These are phyloP conservation scores for Triticum timopheevii DNA, from an alignment of 176 grass and related monocot genomes.

Conservation along the genomic window DNA sequence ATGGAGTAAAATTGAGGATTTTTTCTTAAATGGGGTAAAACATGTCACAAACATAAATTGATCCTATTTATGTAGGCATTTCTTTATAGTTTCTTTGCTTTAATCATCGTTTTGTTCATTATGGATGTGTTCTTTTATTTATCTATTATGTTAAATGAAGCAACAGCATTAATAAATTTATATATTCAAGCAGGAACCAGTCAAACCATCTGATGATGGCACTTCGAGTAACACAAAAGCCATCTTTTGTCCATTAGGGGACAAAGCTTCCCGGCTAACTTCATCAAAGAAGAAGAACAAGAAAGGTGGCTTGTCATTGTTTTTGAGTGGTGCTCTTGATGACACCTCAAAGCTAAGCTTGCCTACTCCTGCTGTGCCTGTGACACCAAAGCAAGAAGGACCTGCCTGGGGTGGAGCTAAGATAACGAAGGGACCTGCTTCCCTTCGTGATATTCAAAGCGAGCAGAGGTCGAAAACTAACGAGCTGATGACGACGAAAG, in stretches of 20 bases:
- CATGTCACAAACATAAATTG: too few relatives aligned
- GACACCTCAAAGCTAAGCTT: conserved; percentile 61
- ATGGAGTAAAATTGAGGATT: too few relatives aligned
- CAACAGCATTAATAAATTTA: conserved; percentile 25
- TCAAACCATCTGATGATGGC: conserved; percentile 40
- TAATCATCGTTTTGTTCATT: conserved; percentile 7
- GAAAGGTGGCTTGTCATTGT: conserved; percentile 92
- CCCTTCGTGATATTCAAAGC: conserved; percentile 88
- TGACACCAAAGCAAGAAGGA: conserved; percentile 69
- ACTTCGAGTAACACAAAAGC: conserved; percentile 38
- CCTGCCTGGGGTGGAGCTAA: conserved; percentile 94
- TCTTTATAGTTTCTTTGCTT: not conserved
- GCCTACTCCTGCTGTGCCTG: conserved; percentile 38
- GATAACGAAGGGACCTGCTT: conserved; percentile 60
- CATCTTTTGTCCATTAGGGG: conserved; percentile 38
- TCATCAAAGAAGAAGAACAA: conserved; percentile 89
- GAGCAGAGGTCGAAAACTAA: conserved; percentile 75
- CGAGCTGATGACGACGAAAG: conserved; percentile 27
- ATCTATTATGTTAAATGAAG: not conserved
- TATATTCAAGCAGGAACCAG: conserved; percentile 55
- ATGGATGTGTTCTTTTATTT: not conserved
- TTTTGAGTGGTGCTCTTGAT: conserved; percentile 95
- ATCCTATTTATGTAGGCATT: conserved; percentile 11
- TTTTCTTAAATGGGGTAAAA: too few relatives aligned
- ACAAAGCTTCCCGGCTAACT: conserved; percentile 47